Percentiles rank a stretch among this genome's conserved stretches.
These are phyloP conservation scores for Globisporangium cylindrosporum DNA, from an alignment of 352 stramenopile species.

Conservation along the genomic window DNA sequence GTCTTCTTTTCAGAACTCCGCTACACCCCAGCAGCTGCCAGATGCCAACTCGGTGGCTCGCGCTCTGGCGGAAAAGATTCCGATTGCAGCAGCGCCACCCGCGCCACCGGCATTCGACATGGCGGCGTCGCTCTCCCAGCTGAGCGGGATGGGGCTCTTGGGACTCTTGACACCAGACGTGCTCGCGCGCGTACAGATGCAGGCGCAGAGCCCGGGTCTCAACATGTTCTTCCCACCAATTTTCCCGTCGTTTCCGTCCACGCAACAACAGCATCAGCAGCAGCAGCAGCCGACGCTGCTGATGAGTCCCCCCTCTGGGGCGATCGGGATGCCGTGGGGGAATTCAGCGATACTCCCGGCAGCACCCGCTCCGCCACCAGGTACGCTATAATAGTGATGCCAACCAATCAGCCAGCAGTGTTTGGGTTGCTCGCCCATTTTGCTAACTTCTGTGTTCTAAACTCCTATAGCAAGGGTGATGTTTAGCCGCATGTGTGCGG, in stretches of 20 bases:
- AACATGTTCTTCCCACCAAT: slow-evolving; percentile 38
- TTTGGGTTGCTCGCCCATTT: no score
- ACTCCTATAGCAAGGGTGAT: slow-evolving; percentile 17
- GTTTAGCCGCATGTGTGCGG: slow-evolving; percentile 69
- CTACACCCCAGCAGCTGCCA: neutral
- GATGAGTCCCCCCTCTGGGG: neutral
- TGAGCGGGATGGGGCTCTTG: slow-evolving; percentile 8
- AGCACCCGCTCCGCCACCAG: slow-evolving; percentile 19
- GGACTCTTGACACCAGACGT: slow-evolving; percentile 10
- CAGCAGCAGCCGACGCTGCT: slow-evolving; percentile 32
- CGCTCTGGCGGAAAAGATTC: neutral
- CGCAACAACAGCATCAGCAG: slow-evolving; percentile 15
- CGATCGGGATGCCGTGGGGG: slow-evolving; percentile 20
- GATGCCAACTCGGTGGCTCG: neutral
- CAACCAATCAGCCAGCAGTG: no score
- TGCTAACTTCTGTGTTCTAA: no score
- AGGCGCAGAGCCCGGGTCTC: slow-evolving; percentile 28
- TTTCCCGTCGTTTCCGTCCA: slow-evolving; percentile 25
- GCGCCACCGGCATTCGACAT: slow-evolving; percentile 7
- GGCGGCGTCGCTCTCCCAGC: slow-evolving; percentile 1
- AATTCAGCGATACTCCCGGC: neutral
- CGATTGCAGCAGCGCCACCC: slow-evolving; percentile 8
- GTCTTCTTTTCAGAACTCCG: neutral
- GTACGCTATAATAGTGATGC: slow-evolving; percentile 14
- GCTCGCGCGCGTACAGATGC: slow-evolving; percentile 30